A percentile compares a stretch with the other conserved stretches of the same genome.
Evolutionary conservation across 2,329 filamentous ascomycete species (phyloP).

Genomic region (Alternaria triticimaculans): DNA sequence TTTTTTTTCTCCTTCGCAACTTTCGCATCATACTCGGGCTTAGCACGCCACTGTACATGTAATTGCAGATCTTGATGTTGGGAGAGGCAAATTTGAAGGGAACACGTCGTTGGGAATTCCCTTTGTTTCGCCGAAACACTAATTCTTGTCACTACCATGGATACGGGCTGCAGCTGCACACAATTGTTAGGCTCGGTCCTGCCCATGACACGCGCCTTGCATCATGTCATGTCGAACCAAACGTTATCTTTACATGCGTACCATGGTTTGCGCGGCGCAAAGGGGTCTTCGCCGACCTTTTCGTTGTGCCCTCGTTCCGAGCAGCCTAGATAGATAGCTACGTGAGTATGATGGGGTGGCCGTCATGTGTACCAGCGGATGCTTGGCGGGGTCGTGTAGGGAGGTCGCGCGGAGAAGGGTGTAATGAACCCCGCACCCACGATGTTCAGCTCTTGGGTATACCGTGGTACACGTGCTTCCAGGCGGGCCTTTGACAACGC

Average conservation of each 20-base stretch:
- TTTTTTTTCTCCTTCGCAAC: neutral
- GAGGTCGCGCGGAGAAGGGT: neutral
- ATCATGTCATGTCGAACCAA: slow-evolving; percentile 13
- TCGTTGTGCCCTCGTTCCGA: neutral
- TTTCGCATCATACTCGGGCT: neutral
- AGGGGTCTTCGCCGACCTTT: slow-evolving; percentile 4
- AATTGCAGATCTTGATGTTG: neutral
- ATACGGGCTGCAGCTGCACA: neutral
- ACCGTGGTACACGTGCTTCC: slow-evolving; percentile 1
- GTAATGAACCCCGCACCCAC: neutral
- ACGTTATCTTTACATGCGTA: slow-evolving; percentile 8
- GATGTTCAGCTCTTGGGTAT: neutral
- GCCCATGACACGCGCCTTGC: slow-evolving; percentile 11
- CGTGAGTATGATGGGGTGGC: neutral
- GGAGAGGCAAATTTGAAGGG: neutral
- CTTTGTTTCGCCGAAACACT: slow-evolving; percentile 1
- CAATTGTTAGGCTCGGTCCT: neutral
- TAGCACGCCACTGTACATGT: neutral
- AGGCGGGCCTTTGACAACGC: neutral
- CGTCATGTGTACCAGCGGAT: neutral
- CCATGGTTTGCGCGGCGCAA: slow-evolving; percentile 8
- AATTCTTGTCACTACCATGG: slow-evolving; percentile 7
- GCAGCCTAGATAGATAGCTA: neutral
- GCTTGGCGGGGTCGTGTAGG: neutral
- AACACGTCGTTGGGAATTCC: neutral